Evolutionary conservation across 2,329 filamentous ascomycete species (phyloP).

Genomic region (Cyclaneusma minus): DNA sequence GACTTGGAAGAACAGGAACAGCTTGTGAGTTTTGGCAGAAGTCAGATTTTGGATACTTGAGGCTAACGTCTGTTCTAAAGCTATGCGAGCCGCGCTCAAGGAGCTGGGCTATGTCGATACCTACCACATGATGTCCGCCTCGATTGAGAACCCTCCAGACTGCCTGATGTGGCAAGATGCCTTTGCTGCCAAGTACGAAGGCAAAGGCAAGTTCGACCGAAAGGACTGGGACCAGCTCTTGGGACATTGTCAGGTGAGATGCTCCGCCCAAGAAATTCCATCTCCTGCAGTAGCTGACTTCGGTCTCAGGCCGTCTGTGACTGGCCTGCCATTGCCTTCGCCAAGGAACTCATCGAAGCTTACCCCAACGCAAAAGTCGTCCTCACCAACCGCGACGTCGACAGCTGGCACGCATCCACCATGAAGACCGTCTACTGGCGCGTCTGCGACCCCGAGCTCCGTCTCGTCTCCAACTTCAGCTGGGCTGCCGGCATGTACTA

Average conservation of each 20-base stretch:
- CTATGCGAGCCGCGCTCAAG: conserved; percentile 49
- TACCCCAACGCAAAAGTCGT: conserved; percentile 62
- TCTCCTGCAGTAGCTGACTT: conserved; percentile 3
- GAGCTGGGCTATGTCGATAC: conserved; percentile 51
- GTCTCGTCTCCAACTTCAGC: conserved; percentile 36
- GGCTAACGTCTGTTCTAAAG: too few relatives aligned
- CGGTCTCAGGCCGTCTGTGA: conserved; percentile 49
- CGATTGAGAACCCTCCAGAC: conserved; percentile 52
- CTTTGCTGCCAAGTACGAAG: conserved; percentile 45
- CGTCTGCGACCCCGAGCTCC: conserved; percentile 45
- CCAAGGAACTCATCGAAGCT: conserved; percentile 52
- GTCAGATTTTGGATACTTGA: too few relatives aligned
- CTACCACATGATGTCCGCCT: conserved; percentile 61
- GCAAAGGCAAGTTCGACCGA: conserved; percentile 42
- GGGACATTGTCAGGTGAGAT: conserved; percentile 36
- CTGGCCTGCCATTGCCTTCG: conserved; percentile 52
- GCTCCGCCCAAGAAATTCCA: conserved; percentile 3
- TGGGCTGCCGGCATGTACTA: conserved; percentile 55
- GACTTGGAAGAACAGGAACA: conserved; percentile 55
- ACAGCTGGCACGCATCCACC: conserved; percentile 38
- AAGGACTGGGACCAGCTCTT: conserved; percentile 56
- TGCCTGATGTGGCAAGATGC: conserved; percentile 57
- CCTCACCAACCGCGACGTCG: conserved; percentile 48
- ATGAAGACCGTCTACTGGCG: conserved; percentile 56
- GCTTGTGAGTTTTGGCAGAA: conserved; percentile 39